Conservation (phyloP, 768 basidiomycete genomes). For the Trametes maxima region DNA sequence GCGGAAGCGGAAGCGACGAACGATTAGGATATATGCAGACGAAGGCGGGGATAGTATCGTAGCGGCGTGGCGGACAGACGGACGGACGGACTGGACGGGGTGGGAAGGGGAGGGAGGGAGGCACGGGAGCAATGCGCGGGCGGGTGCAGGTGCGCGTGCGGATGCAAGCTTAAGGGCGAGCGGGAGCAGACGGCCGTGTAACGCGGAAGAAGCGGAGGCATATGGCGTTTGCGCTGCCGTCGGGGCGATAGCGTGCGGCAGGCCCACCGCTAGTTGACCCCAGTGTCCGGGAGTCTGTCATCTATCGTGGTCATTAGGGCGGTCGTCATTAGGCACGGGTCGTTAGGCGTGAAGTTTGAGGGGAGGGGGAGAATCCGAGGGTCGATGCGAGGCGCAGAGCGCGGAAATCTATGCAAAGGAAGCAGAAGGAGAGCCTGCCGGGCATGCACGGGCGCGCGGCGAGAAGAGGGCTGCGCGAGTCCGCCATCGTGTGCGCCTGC, state of each 20-base stretch:
- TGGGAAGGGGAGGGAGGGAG: background rate
- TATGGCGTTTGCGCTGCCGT: conserved; percentile 5
- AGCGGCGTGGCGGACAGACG: background rate
- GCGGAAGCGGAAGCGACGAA: background rate
- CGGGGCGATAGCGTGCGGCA: background rate
- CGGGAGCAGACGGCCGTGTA: background rate
- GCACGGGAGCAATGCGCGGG: background rate
- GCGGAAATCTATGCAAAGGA: conserved; percentile 16
- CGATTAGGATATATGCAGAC: conserved; percentile 27
- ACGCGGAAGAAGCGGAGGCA: background rate
- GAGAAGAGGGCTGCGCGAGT: background rate
- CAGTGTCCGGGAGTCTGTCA: conserved; percentile 14
- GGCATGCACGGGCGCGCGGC: background rate
- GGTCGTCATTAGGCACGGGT: conserved; percentile 19
- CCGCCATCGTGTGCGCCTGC: conserved; percentile 6
- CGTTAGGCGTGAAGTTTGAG: conserved; percentile 16
- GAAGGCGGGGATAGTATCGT: conserved; percentile 15
- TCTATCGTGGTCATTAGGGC: conserved; percentile 17
- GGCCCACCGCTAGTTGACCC: background rate
- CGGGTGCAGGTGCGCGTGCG: background rate
- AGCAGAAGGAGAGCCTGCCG: background rate
- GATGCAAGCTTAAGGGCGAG: background rate
- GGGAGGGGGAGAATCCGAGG: background rate
- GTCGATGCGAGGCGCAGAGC: background rate
- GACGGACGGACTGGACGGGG: too few relatives aligned